Percentiles rank a stretch among this genome's conserved stretches.
phyloP scores from a whole-genome alignment of 2,329 filamentous ascomycete species.

The Xylariaceae sp. region DNA sequence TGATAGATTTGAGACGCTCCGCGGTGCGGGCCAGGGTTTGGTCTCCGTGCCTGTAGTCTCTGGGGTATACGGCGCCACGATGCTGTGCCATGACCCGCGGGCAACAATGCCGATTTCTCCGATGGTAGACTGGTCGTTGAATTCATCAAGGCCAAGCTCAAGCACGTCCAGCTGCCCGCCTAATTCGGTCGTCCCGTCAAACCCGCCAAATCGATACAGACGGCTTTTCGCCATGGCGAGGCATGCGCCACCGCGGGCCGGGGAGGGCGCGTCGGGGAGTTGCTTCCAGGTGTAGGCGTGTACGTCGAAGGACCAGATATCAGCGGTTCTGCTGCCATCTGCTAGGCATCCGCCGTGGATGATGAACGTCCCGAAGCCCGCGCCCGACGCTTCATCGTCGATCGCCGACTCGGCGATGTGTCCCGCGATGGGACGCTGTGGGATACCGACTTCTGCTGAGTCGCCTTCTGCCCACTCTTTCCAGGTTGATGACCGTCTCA shows the following conservation, averaged over 20 bases:
- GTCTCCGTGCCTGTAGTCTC: constrained; percentile 17
- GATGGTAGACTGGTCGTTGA: constrained; percentile 45
- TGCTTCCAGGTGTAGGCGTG: constrained; percentile 61
- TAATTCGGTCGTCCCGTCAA: constrained; percentile 65
- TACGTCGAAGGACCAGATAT: constrained; percentile 77
- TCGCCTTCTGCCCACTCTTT: constrained; percentile 54
- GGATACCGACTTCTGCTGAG: constrained; percentile 50
- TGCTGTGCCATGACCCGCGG: constrained; percentile 52
- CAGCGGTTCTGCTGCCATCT: constrained; percentile 55
- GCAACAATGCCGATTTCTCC: constrained; percentile 50
- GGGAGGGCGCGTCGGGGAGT: constrained; percentile 62
- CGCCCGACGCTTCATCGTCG: constrained; percentile 56
- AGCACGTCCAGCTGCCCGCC: constrained; percentile 69
- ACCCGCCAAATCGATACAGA: constrained; percentile 77
- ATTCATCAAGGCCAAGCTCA: constrained; percentile 52
- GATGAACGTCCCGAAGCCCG: constrained; percentile 65
- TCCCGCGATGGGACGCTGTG: constrained; percentile 57
- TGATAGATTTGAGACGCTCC: constrained; percentile 52
- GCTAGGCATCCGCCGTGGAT: constrained; percentile 73
- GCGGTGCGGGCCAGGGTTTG: constrained; percentile 45
- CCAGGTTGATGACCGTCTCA: constrained; percentile 43
- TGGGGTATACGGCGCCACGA: constrained; percentile 31
- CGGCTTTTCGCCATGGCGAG: constrained; percentile 61
- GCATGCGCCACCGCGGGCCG: constrained; percentile 62
- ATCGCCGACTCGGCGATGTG: constrained; percentile 54